Evolutionary conservation across 2,329 filamentous ascomycete species (phyloP).

Genomic region (Fusarium tanahbumbuense): DNA sequence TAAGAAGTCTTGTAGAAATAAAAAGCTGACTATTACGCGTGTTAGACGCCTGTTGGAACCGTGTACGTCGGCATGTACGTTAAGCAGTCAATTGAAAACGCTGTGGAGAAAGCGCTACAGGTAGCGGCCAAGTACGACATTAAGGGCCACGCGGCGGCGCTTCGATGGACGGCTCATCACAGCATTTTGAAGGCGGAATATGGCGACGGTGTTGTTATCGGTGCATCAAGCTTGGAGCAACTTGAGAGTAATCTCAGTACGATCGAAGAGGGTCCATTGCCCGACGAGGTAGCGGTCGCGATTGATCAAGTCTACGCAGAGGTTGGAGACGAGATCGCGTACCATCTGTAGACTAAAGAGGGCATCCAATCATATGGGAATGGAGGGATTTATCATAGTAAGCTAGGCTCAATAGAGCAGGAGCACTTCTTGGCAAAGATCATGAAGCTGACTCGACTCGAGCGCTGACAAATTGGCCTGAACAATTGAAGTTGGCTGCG

Average conservation of each 20-base stretch:
- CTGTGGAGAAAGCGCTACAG: slow-evolving; percentile 43
- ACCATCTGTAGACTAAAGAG: slow-evolving; percentile 24
- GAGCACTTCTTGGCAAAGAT: slow-evolving; percentile 23
- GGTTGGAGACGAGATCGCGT: slow-evolving; percentile 30
- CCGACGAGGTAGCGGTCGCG: slow-evolving; percentile 49
- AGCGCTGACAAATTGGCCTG: background rate
- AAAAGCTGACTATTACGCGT: background rate
- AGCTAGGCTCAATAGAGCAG: slow-evolving; percentile 11
- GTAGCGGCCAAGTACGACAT: slow-evolving; percentile 51
- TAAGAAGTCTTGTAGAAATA: rapidly evolving
- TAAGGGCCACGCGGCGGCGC: slow-evolving; percentile 54
- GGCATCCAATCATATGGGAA: background rate
- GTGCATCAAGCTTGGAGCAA: slow-evolving; percentile 51
- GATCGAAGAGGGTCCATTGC: slow-evolving; percentile 56
- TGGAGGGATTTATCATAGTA: rapidly evolving
- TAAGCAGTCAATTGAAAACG: slow-evolving; percentile 45
- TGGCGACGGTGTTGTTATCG: slow-evolving; percentile 54
- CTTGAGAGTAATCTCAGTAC: slow-evolving; percentile 50
- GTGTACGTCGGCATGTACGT: slow-evolving; percentile 46
- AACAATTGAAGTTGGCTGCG: background rate
- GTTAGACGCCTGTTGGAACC: slow-evolving; percentile 31
- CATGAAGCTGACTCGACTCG: background rate
- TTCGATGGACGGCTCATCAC: slow-evolving; percentile 56
- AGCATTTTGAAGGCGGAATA: slow-evolving; percentile 46
- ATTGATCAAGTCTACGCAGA: slow-evolving; percentile 37